Percentiles rank a stretch among this genome's conserved stretches.
Evolutionary conservation across 495 filamentous ascomycete species (phyloP).

Genomic region (Xylaria sp.): DNA sequence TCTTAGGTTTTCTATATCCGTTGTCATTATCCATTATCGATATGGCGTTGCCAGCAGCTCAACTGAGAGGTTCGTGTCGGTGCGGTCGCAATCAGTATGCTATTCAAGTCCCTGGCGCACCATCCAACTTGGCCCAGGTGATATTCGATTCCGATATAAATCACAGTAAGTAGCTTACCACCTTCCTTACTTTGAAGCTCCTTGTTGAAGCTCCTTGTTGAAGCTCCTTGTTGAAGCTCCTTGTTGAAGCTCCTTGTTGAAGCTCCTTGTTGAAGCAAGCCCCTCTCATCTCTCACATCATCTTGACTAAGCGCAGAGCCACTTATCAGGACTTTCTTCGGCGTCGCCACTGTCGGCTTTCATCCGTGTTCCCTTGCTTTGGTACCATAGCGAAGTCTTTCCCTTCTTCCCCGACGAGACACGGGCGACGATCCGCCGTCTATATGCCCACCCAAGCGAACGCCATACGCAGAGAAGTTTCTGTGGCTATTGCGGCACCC

Average conservation of each 20-base stretch:
- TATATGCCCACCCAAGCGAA: slow-evolving; percentile 67
- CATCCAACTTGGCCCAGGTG: slow-evolving; percentile 64
- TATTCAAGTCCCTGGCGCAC: slow-evolving; percentile 67
- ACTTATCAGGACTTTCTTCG: slow-evolving; percentile 64
- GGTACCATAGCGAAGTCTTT: slow-evolving; percentile 73
- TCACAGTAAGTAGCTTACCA: slow-evolving; percentile 62
- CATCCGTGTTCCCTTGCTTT: slow-evolving; percentile 79
- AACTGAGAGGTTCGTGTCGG: slow-evolving; percentile 76
- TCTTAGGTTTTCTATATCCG: neutral
- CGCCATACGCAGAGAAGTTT: slow-evolving; percentile 73
- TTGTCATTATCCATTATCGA: neutral
- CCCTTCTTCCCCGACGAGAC: slow-evolving; percentile 83
- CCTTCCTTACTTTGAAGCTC: slow-evolving; percentile 9
- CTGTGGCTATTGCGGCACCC: slow-evolving; percentile 89
- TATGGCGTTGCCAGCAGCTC: slow-evolving; percentile 31
- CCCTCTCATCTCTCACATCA: slow-evolving; percentile 6
- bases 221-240: no score
- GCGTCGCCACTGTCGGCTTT: slow-evolving; percentile 76
- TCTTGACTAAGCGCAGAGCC: slow-evolving; percentile 16
- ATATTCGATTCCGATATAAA: slow-evolving; percentile 71
- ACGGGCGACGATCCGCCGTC: slow-evolving; percentile 70
- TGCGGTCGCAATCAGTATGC: slow-evolving; percentile 87
- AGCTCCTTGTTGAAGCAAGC: neutral
- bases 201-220: neutral
- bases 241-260: no score